Percentiles rank a stretch among this genome's conserved stretches.
These are phyloP conservation scores for Erythrobasidium hasegawianum DNA, from an alignment of 1,284 basidiomycete species.

Conservation along the genomic window DNA sequence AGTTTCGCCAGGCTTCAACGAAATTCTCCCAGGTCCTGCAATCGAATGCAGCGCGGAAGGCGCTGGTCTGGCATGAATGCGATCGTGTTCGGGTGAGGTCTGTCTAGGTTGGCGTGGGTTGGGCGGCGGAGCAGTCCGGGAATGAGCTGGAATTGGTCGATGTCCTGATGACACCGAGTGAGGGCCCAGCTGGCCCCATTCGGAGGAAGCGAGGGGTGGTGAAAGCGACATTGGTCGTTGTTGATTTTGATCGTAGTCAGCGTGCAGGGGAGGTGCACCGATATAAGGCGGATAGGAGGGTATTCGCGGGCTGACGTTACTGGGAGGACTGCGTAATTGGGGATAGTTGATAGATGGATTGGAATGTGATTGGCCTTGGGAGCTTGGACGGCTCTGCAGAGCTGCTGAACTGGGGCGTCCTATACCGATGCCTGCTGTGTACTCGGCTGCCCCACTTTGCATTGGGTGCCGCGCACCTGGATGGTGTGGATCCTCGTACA, in stretches of 20 bases:
- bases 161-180: too few species aligned
- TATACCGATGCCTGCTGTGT: background rate
- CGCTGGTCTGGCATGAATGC: background rate
- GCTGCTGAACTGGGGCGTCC: background rate
- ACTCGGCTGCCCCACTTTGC: constrained; percentile 1
- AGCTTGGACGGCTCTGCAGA: constrained; percentile 1
- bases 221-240: constrained; percentile 2
- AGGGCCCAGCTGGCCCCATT: background rate
- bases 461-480: background rate
- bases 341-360: constrained; percentile 10
- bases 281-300: constrained; percentile 23
- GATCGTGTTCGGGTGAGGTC: too few species aligned
- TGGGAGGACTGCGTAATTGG: constrained; percentile 12
- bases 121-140: too few species aligned
- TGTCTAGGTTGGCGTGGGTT: too few species aligned
- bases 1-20: constrained; percentile 26
- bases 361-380: background rate
- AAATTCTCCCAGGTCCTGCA: constrained; percentile 15
- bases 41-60: background rate
- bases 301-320: constrained; percentile 7
- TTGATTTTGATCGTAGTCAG: background rate
- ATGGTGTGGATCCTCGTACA: constrained; percentile 13
- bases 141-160: too few species aligned
- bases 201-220: background rate
- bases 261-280: background rate